phyloP scores from a whole-genome alignment of 75 land plant genomes.

The Sequoiadendron giganteum region DNA sequence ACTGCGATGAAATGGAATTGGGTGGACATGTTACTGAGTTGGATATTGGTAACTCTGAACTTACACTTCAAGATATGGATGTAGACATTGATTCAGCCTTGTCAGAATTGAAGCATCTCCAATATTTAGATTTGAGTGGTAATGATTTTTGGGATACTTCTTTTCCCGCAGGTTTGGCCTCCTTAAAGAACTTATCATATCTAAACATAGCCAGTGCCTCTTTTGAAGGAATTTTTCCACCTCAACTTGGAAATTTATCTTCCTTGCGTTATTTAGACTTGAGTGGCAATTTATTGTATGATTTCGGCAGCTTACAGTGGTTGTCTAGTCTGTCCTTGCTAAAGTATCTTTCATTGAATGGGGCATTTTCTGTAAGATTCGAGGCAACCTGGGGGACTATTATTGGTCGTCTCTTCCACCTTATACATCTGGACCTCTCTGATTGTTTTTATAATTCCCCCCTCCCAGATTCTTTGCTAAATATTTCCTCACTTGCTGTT shows the following conservation, averaged over 20 bases:
- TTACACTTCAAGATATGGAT: too few relatives aligned
- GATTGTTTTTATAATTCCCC: neutral
- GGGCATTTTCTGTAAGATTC: rapidly evolving
- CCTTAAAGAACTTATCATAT: too few relatives aligned
- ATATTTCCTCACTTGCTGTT: neutral
- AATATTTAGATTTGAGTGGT: neutral
- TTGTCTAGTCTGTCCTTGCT: neutral
- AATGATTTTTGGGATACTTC: neutral
- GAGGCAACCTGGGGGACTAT: neutral
- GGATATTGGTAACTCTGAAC: too few relatives aligned
- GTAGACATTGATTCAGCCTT: neutral
- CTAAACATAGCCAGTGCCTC: neutral
- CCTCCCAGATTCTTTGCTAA: neutral
- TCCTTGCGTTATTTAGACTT: neutral
- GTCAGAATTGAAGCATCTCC: neutral
- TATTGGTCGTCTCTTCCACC: neutral
- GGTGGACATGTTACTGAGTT: too few relatives aligned
- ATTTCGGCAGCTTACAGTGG: neutral
- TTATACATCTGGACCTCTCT: neutral
- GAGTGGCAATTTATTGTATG: too few relatives aligned
- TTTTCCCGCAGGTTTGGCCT: too few relatives aligned
- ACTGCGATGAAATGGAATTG: too few relatives aligned
- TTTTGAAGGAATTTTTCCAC: neutral
- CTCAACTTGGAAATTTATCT: neutral
- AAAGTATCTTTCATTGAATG: neutral